Conservation (phyloP, 2,329 filamentous ascomycete genomes). For the Diaporthe australafricana region DNA sequence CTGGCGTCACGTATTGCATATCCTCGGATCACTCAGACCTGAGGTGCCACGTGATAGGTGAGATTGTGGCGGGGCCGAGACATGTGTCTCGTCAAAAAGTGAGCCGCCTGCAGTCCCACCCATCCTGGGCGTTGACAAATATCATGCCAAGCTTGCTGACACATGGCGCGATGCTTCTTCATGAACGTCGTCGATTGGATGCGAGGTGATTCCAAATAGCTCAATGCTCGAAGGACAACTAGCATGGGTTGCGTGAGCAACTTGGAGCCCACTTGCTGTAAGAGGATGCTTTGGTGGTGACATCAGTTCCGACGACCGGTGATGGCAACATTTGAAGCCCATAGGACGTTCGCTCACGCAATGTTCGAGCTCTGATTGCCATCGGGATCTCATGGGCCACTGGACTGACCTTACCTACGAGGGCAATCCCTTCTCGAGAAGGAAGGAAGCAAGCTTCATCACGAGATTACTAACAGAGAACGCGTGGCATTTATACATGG, state of each 20-base stretch:
- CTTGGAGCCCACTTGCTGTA: not conserved
- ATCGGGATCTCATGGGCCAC: not conserved
- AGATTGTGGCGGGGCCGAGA: too few species aligned
- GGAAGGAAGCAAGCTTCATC: not conserved
- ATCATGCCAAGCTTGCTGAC: not conserved
- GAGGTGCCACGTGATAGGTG: too few species aligned
- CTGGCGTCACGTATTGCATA: too few species aligned
- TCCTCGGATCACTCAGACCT: too few species aligned
- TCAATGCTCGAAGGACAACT: not conserved
- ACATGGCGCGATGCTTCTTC: too few species aligned
- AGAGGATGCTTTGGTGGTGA: not conserved
- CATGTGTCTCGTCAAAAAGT: not conserved
- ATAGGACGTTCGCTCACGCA: not conserved
- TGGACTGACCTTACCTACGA: not conserved
- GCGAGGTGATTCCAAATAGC: too few species aligned
- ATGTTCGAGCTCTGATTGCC: not conserved
- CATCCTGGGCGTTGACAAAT: not conserved
- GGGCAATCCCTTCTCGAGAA: not conserved
- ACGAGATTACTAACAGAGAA: not conserved
- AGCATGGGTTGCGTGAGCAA: not conserved
- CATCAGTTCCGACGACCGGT: not conserved
- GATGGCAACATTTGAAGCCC: too few species aligned
- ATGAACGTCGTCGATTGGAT: not conserved
- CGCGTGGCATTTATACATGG: not conserved
- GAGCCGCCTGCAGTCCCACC: not conserved